phyloP scores from a whole-genome alignment of 192 early-diverging fungal genomes.

The Rhizophagus sp. region DNA sequence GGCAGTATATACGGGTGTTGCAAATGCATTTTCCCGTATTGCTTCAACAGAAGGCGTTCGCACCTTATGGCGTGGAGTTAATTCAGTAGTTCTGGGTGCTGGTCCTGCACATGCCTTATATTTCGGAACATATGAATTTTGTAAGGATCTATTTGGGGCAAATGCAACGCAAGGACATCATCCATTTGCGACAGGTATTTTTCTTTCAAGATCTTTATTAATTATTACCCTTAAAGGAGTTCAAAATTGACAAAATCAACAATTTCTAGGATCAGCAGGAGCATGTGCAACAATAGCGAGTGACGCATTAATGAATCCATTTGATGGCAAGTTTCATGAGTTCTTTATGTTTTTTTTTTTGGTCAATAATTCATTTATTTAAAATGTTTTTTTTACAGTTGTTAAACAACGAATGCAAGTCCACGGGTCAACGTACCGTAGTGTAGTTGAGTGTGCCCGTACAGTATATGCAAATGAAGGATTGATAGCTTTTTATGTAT shows the following conservation, averaged over 20 bases:
- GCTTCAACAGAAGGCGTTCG: constrained; percentile 73
- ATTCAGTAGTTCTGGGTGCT: constrained; percentile 88
- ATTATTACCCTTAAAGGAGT: not conserved
- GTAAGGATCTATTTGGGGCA: constrained; percentile 74
- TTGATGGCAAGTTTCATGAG: constrained; percentile 69
- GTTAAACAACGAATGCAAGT: constrained; percentile 97
- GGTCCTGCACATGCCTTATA: constrained; percentile 96
- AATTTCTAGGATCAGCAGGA: constrained; percentile 71
- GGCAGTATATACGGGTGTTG: constrained; percentile 70
- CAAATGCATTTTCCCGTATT: constrained; percentile 69
- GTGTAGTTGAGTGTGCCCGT: constrained; percentile 67
- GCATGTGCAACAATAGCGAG: constrained; percentile 84
- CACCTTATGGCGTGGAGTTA: constrained; percentile 92
- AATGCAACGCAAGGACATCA: constrained; percentile 54
- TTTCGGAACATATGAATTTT: constrained; percentile 93
- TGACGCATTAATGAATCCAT: constrained; percentile 95
- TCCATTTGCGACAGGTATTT: constrained; percentile 58
- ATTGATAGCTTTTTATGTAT: constrained; percentile 84
- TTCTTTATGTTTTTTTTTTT: too few species aligned
- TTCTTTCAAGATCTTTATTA: constrained; percentile 17
- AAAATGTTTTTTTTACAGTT: constrained; percentile 42
- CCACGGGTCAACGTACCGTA: constrained; percentile 69
- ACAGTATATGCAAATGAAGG: constrained; percentile 77
- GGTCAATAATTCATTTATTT: too few species aligned
- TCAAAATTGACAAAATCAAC: not conserved